These are phyloP conservation scores for Rhizopus microsporus DNA, from an alignment of 371 early-diverging fungal species.

Conservation along the genomic window DNA sequence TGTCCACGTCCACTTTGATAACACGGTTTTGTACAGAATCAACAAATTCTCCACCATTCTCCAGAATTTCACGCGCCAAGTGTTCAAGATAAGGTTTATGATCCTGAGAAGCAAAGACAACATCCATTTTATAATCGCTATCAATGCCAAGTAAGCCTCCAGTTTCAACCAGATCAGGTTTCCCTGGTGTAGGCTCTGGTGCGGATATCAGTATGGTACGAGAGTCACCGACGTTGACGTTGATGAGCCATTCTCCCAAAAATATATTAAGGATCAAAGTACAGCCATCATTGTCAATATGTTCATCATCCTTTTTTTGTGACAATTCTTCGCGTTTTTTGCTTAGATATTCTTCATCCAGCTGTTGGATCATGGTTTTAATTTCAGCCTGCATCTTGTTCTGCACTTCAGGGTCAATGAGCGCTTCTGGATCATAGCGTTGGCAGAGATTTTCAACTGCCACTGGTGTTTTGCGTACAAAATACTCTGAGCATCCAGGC, in stretches of 20 bases:
- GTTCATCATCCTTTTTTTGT: conserved; percentile 11
- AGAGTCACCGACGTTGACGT: conserved; percentile 84
- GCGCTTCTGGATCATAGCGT: conserved; percentile 40
- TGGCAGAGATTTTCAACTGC: conserved; percentile 53
- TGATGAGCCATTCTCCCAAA: conserved; percentile 72
- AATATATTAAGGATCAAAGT: conserved; percentile 77
- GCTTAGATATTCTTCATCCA: conserved; percentile 60
- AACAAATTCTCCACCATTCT: conserved; percentile 69
- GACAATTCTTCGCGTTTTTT: conserved; percentile 46
- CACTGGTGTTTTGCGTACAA: conserved; percentile 55
- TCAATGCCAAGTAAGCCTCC: conserved; percentile 24
- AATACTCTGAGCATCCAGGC: conserved; percentile 63
- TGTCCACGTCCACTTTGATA: conserved; percentile 59
- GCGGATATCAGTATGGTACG: conserved; percentile 66
- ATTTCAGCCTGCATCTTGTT: conserved; percentile 49
- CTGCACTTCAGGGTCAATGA: conserved; percentile 42
- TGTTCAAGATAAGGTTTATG: conserved; percentile 69
- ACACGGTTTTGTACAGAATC: conserved; percentile 65
- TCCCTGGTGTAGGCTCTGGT: conserved; percentile 35
- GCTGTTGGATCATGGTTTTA: conserved; percentile 48
- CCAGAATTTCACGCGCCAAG: conserved; percentile 61
- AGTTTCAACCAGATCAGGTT: conserved; percentile 17
- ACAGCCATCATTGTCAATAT: conserved; percentile 79
- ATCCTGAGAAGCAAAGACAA: conserved; percentile 65
- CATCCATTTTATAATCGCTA: conserved; percentile 55